Evolutionary conservation across 1,139 yeast species (phyloP).

Genomic region (Sugiyamaella japonica): DNA sequence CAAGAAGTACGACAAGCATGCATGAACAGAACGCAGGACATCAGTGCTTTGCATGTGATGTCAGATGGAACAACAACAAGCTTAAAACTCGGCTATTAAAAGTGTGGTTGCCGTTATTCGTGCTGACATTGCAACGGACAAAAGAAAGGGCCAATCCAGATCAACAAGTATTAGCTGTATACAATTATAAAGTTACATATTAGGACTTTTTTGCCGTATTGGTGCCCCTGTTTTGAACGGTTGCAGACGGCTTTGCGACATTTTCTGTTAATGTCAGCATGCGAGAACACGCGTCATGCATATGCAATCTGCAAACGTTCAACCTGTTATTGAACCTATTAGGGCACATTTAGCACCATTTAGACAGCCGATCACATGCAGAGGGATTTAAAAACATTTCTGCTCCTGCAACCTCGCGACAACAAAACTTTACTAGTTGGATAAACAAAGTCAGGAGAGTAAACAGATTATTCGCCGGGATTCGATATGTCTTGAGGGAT

Average conservation of each 20-base stretch:
- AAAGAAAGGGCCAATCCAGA: background rate
- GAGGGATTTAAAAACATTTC: constrained; percentile 7
- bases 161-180: background rate
- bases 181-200: background rate
- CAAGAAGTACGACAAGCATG: too few species aligned
- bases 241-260: background rate
- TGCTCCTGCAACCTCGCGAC: background rate
- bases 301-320: too few species aligned
- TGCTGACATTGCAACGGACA: too few species aligned
- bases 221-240: background rate
- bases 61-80: too few species aligned
- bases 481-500: too few species aligned
- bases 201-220: background rate
- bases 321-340: background rate
- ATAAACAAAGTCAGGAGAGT: background rate
- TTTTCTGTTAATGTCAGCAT: too few species aligned
- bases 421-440: background rate
- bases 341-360: background rate
- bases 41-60: too few species aligned
- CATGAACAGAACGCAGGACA: too few species aligned
- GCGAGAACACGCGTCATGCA: too few species aligned
- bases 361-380: constrained; percentile 1
- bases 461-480: background rate
- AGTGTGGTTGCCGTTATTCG: too few species aligned
- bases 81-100: too few species aligned